Evolutionary conservation across 75 land plant species (phyloP).

Genomic region (Adiantum capillusveneris): DNA sequence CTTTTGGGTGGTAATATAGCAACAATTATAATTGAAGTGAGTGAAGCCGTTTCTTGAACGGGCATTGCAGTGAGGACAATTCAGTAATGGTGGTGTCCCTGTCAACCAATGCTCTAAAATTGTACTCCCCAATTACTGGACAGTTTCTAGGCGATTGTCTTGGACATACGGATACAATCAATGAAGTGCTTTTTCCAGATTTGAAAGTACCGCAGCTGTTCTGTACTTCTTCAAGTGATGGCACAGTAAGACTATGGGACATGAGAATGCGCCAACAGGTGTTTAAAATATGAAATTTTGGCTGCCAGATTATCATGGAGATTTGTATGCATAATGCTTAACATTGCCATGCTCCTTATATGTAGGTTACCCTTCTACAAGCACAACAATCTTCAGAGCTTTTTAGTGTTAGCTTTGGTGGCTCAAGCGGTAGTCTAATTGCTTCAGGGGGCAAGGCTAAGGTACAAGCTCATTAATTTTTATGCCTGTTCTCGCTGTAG

Average conservation of each 20-base stretch:
- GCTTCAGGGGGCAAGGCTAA: constrained; percentile 74
- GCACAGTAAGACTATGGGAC: constrained; percentile 89
- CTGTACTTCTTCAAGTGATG: constrained; percentile 81
- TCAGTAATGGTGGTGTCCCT: constrained; percentile 80
- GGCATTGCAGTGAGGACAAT: constrained; percentile 37
- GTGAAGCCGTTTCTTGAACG: no score
- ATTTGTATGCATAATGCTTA: no score
- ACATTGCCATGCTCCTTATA: no score
- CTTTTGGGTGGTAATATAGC: no score
- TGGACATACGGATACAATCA: constrained; percentile 67
- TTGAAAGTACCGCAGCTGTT: constrained; percentile 46
- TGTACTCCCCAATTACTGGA: constrained; percentile 76
- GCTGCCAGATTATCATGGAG: no score
- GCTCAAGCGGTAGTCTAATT: constrained; percentile 55
- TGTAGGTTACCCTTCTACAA: constrained; percentile 56
- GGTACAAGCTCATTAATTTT: constrained; percentile 30
- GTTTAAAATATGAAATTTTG: no score
- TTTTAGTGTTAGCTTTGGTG: constrained; percentile 74
- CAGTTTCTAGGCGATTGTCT: constrained; percentile 73
- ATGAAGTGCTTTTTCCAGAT: constrained; percentile 60
- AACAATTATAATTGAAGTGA: no score
- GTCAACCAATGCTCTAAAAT: constrained; percentile 75
- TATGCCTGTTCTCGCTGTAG: no score
- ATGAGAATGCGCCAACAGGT: constrained; percentile 61
- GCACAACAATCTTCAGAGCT: constrained; percentile 51